Evolutionary conservation across 495 filamentous ascomycete genomes (phyloP).

Genomic region (Neohortaea acidophila): DNA sequence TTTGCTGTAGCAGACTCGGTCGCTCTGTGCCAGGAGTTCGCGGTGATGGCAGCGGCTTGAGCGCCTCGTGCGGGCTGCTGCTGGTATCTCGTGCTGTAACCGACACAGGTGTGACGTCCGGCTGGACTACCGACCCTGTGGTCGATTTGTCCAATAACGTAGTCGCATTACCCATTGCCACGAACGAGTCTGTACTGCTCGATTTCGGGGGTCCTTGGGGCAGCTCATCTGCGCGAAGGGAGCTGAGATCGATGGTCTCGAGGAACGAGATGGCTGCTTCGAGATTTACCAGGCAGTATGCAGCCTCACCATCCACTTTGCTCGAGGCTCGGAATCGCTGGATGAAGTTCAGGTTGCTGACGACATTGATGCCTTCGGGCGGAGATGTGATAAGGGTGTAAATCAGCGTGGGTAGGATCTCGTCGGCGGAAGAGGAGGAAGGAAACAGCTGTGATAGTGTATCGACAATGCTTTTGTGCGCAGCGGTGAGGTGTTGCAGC

Average conservation of each 20-base stretch:
- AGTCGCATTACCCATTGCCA: neutral
- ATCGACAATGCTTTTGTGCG: constrained; percentile 91
- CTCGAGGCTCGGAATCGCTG: constrained; percentile 78
- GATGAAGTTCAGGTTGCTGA: constrained; percentile 87
- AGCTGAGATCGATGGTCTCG: constrained; percentile 93
- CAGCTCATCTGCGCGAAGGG: constrained; percentile 67
- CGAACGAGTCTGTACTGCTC: constrained; percentile 22
- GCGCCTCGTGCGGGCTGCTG: constrained; percentile 25
- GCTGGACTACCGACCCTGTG: too few relatives aligned
- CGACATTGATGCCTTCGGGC: constrained; percentile 69
- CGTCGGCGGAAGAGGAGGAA: constrained; percentile 88
- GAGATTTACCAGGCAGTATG: constrained; percentile 91
- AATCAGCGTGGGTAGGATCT: constrained; percentile 91
- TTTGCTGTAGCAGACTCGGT: constrained; percentile 35
- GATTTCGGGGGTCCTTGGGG: constrained; percentile 46
- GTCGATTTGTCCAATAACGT: constrained; percentile 3
- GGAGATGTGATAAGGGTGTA: constrained; percentile 86
- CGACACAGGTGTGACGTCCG: constrained; percentile 8
- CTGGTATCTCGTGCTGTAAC: constrained; percentile 15
- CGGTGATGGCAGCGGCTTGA: constrained; percentile 18
- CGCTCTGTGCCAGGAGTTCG: constrained; percentile 27
- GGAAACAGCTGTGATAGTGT: constrained; percentile 57
- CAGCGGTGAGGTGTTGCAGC: constrained; percentile 69
- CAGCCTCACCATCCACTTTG: constrained; percentile 81
- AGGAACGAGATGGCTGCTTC: constrained; percentile 91